phyloP scores from a whole-genome alignment of 331 rosid species.

The Acacia concinna region DNA sequence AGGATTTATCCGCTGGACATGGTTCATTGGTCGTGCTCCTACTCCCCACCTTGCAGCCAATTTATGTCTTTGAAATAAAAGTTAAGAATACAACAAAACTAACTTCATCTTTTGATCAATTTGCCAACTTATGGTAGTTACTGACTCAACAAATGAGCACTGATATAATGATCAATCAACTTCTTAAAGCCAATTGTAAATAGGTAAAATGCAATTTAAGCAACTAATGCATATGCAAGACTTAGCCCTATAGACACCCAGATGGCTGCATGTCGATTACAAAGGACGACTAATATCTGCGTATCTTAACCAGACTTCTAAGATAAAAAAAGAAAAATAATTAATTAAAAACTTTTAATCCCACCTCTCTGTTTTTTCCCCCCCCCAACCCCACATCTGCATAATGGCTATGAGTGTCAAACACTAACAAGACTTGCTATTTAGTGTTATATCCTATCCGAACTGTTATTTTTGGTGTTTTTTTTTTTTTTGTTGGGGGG shows the following conservation, averaged over 20 bases:
- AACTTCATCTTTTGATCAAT: constrained; percentile 23
- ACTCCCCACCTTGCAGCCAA: constrained; percentile 80
- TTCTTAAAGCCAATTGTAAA: background rate
- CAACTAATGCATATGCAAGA: background rate
- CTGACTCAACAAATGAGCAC: constrained; percentile 7
- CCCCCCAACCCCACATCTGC: too few species aligned
- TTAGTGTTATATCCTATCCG: background rate
- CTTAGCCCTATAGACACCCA: background rate
- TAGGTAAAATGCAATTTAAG: constrained; percentile 20
- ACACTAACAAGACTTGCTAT: background rate
- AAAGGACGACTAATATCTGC: background rate
- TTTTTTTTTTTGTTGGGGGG: background rate
- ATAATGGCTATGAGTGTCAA: too few species aligned
- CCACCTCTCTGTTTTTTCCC: too few species aligned
- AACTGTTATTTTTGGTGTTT: background rate
- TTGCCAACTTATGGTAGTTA: background rate
- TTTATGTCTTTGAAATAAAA: constrained; percentile 54
- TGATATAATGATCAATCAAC: background rate
- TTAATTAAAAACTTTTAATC: too few species aligned
- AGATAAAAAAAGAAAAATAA: too few species aligned
- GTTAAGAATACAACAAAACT: constrained; percentile 56
- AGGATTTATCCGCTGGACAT: constrained; percentile 42
- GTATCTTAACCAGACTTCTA: too few species aligned
- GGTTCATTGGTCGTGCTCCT: constrained; percentile 66
- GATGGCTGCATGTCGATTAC: background rate